Percentiles rank a stretch among this genome's conserved stretches.
Conservation (phyloP, 192 early-diverging fungal genomes). For the Entomortierella chlamydospora region DNA sequence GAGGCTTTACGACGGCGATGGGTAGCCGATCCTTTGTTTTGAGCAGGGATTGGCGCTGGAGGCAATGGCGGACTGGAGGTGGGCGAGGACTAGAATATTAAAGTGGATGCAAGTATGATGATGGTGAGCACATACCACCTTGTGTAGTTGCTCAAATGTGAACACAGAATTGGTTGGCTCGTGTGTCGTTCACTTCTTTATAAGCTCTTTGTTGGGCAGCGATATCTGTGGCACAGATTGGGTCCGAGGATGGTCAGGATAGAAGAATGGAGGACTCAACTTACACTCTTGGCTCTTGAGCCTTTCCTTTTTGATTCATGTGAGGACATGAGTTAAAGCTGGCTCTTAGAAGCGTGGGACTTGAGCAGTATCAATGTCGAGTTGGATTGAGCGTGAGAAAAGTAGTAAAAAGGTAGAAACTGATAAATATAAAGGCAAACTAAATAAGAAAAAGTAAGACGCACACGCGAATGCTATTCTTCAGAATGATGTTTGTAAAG, state of each 20-base stretch:
- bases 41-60: slow-evolving; percentile 21
- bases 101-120: not conserved
- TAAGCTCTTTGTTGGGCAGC: no score
- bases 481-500: not conserved
- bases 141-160: not conserved
- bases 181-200: slow-evolving; percentile 7
- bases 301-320: not conserved
- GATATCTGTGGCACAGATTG: no score
- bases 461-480: not conserved
- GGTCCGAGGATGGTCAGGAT: no score
- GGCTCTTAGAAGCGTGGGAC: not conserved
- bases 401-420: not conserved
- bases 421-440: not conserved
- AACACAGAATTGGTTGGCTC: slow-evolving; percentile 5
- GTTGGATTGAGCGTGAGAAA: not conserved
- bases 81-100: slow-evolving; percentile 13
- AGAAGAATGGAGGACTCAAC: not conserved
- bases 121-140: slow-evolving; percentile 5
- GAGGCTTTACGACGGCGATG: slow-evolving; percentile 23
- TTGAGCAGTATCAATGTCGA: no score
- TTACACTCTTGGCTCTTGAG: slow-evolving; percentile 21
- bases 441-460: not conserved
- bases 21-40: slow-evolving; percentile 18
- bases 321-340: not conserved
- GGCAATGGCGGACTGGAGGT: slow-evolving; percentile 33